Conservation (phyloP, 768 basidiomycete species). For the Lentinus tigrinus region DNA sequence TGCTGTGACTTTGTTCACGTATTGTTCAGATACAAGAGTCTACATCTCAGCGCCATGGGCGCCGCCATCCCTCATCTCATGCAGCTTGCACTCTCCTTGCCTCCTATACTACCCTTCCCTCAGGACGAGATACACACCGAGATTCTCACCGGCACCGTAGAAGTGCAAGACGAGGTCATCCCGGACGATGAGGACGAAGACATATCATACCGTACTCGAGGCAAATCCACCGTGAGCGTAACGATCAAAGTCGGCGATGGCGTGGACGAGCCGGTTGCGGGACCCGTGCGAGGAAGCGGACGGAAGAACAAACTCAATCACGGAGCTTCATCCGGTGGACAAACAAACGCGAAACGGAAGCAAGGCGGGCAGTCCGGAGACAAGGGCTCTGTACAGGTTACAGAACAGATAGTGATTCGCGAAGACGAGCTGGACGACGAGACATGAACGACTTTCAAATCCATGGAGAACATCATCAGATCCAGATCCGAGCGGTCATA, state of each 20-base stretch:
- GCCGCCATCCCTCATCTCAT: conserved; percentile 85
- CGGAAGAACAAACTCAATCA: conserved; percentile 5
- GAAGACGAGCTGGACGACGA: conserved; percentile 23
- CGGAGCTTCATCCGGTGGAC: not conserved
- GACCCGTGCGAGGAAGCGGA: conserved; percentile 2
- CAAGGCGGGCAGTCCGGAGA: not conserved
- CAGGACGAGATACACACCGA: conserved; percentile 61
- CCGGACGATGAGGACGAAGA: conserved; percentile 76
- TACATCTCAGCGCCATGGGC: conserved; percentile 81
- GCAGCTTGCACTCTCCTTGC: conserved; percentile 67
- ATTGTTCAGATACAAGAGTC: conserved; percentile 57
- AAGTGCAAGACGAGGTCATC: conserved; percentile 76
- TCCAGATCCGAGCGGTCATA: too few species aligned
- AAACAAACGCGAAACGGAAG: not conserved
- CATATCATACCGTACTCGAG: conserved; percentile 57
- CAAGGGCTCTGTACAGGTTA: too few species aligned
- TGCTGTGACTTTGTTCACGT: not conserved
- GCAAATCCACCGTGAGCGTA: conserved; percentile 67
- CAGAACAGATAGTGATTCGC: conserved; percentile 15
- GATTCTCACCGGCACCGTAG: conserved; percentile 66
- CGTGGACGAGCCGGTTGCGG: conserved; percentile 39
- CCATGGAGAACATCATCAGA: too few species aligned
- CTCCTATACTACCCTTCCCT: conserved; percentile 67
- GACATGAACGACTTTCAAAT: not conserved
- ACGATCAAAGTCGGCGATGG: conserved; percentile 62